These are phyloP conservation scores for Aegilops tauschii DNA, from an alignment of 176 grass and related monocot genomes.

Conservation along the genomic window DNA sequence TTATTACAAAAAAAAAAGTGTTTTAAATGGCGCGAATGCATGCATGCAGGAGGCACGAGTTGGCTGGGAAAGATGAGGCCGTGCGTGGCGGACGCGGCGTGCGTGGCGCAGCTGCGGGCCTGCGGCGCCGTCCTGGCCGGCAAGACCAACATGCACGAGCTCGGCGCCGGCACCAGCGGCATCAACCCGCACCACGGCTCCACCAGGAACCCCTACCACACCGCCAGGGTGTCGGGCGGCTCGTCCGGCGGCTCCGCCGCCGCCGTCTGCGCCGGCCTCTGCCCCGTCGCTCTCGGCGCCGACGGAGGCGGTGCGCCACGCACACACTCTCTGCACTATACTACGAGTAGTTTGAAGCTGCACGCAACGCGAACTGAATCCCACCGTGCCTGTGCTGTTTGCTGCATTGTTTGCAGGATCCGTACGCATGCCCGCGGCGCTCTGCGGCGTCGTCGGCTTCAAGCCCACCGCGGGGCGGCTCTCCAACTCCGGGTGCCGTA, in stretches of 20 bases:
- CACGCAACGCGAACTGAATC: not conserved
- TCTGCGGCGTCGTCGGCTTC: constrained; percentile 88
- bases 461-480: constrained; percentile 73
- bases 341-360: too few species aligned
- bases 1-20: too few species aligned
- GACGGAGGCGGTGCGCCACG: constrained; percentile 67
- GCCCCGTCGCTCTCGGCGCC: constrained; percentile 85
- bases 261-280: constrained; percentile 69
- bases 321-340: too few species aligned
- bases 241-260: constrained; percentile 90
- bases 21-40: too few species aligned
- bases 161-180: constrained; percentile 72
- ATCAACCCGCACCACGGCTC: constrained; percentile 64
- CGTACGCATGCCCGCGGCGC: constrained; percentile 77
- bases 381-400: not conserved
- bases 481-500: constrained; percentile 63
- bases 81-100: constrained; percentile 64
- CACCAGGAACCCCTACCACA: constrained; percentile 70
- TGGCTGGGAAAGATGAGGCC: constrained; percentile 59
- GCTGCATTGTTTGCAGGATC: constrained; percentile 37
- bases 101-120: constrained; percentile 68
- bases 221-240: constrained; percentile 65
- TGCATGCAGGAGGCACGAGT: constrained; percentile 60
- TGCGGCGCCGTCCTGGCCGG: constrained; percentile 79
- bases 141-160: constrained; percentile 96